Conservation (phyloP, 768 basidiomycete genomes). For the Boletus bicolor region DNA sequence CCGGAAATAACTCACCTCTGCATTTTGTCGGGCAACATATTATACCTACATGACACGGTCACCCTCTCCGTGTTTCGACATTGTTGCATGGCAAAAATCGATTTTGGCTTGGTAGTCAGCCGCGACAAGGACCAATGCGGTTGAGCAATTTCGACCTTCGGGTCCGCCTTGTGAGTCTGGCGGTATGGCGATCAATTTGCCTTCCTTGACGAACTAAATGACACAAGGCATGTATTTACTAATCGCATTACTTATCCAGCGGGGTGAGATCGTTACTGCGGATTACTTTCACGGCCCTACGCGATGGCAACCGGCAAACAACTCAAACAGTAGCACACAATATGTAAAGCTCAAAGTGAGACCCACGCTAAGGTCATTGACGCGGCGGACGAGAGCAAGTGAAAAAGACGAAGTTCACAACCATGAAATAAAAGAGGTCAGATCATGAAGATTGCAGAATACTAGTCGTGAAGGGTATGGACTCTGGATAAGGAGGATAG, state of each 20-base stretch:
- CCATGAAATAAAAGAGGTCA: constrained; percentile 27
- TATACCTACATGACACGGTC: no score
- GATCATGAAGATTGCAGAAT: constrained; percentile 39
- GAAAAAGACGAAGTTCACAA: constrained; percentile 9
- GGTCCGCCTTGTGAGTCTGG: no score
- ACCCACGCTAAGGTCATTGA: not conserved
- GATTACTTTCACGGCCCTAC: constrained; percentile 6
- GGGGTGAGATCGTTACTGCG: constrained; percentile 10
- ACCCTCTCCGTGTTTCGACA: no score
- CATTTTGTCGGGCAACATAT: no score
- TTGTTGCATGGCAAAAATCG: no score
- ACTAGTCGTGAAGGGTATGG: constrained; percentile 38
- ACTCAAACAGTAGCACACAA: constrained; percentile 4
- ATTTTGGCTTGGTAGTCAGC: no score
- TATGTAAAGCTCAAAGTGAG: not conserved
- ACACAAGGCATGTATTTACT: not conserved
- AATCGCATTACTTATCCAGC: not conserved
- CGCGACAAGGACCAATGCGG: no score
- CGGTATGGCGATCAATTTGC: not conserved
- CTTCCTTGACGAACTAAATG: not conserved
- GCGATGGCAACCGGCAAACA: constrained; percentile 18
- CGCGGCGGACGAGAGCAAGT: not conserved
- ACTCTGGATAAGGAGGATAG: constrained; percentile 25
- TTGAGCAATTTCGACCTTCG: not conserved
- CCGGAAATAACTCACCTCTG: no score